phyloP scores from a whole-genome alignment of 1,139 yeast genomes.

The Ashbya aceris region DNA sequence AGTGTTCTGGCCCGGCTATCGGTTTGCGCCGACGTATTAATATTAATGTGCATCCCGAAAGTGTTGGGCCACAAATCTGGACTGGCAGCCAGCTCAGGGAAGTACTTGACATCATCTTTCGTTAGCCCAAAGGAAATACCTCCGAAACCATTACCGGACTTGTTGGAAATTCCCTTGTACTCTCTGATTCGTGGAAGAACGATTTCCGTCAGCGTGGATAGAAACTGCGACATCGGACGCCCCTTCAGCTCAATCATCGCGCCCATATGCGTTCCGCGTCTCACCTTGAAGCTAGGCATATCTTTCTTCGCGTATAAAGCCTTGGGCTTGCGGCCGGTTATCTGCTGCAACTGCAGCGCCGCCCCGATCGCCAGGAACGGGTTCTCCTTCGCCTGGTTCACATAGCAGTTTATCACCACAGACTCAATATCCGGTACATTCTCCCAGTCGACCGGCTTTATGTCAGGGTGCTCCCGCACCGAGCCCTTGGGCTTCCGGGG shows the following conservation, averaged over 20 bases:
- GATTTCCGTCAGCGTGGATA: conserved; percentile 78
- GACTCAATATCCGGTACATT: conserved; percentile 66
- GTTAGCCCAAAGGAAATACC: conserved; percentile 78
- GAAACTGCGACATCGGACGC: conserved; percentile 75
- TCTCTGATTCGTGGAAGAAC: conserved; percentile 92
- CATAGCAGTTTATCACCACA: conserved; percentile 67
- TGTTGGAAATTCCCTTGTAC: conserved; percentile 65
- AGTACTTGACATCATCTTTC: conserved; percentile 65
- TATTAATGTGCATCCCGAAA: conserved; percentile 77
- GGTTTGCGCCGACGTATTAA: conserved; percentile 83
- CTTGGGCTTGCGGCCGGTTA: conserved; percentile 80
- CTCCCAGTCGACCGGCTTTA: conserved; percentile 51
- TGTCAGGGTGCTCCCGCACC: conserved; percentile 60
- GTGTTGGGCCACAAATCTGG: conserved; percentile 85
- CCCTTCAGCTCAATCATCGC: conserved; percentile 76
- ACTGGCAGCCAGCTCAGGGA: conserved; percentile 90
- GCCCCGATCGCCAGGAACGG: conserved; percentile 72
- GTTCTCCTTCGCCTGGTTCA: conserved; percentile 62
- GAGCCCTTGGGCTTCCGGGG: conserved; percentile 55
- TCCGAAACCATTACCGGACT: conserved; percentile 79
- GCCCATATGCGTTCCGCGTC: conserved; percentile 88
- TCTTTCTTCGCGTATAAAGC: conserved; percentile 67
- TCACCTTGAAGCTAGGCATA: conserved; percentile 78
- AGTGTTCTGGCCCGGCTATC: conserved; percentile 88
- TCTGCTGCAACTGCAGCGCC: conserved; percentile 76